Conservation (phyloP, 352 stramenopile genomes). For the Pythium grandisporangium region DNA sequence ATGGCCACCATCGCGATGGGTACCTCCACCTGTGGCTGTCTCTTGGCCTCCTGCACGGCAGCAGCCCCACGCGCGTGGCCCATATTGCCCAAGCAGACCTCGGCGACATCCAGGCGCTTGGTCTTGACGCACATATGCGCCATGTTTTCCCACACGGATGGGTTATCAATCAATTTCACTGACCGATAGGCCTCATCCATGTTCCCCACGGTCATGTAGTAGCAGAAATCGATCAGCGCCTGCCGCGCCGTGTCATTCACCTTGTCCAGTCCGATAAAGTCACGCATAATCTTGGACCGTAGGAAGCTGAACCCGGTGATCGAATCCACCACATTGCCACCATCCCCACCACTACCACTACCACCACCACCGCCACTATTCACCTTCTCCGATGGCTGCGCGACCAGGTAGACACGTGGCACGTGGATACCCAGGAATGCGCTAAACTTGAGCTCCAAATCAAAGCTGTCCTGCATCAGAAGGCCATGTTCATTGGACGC, state of each 20-base stretch:
- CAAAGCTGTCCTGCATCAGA: slow-evolving; percentile 88
- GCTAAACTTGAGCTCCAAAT: slow-evolving; percentile 72
- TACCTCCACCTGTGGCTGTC: slow-evolving; percentile 36
- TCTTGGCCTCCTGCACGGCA: slow-evolving; percentile 75
- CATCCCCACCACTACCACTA: no score
- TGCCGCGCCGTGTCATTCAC: slow-evolving; percentile 77
- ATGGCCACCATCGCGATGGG: slow-evolving; percentile 86
- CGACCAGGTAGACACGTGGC: slow-evolving; percentile 67
- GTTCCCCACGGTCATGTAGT: slow-evolving; percentile 92
- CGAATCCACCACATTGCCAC: slow-evolving; percentile 25
- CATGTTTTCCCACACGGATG: slow-evolving; percentile 95
- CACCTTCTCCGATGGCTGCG: no score
- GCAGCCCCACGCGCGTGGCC: slow-evolving; percentile 84
- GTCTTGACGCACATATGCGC: slow-evolving; percentile 95
- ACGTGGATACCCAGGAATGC: slow-evolving; percentile 83
- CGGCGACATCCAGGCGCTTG: slow-evolving; percentile 89
- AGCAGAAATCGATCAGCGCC: slow-evolving; percentile 93
- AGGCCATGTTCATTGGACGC: slow-evolving; percentile 87
- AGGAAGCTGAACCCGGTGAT: slow-evolving; percentile 33
- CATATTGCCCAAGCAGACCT: slow-evolving; percentile 94
- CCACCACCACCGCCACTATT: no score
- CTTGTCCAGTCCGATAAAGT: slow-evolving; percentile 90
- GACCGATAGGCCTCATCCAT: slow-evolving; percentile 94
- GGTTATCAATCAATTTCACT: slow-evolving; percentile 90
- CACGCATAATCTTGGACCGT: slow-evolving; percentile 84